phyloP scores from a whole-genome alignment of 2,329 filamentous ascomycete genomes.

The Diaporthe sp. region DNA sequence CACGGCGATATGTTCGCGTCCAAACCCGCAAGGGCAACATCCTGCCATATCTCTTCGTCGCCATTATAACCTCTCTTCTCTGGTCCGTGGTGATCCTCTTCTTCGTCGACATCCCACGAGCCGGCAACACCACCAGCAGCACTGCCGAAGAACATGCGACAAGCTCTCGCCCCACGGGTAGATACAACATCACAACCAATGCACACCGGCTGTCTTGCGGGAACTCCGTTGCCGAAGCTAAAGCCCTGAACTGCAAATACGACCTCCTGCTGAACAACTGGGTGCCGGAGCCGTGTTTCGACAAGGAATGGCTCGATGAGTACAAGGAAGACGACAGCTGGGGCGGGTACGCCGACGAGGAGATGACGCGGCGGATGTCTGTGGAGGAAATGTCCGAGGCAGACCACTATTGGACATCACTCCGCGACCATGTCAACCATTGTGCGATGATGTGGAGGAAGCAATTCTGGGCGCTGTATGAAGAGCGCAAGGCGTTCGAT shows the following conservation, averaged over 20 bases:
- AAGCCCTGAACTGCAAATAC: slow-evolving; percentile 44
- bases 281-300: slow-evolving; percentile 44
- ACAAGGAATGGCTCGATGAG: slow-evolving; percentile 46
- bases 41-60: slow-evolving; percentile 42
- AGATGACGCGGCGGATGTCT: slow-evolving; percentile 43
- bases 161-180: neutral
- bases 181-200: slow-evolving; percentile 44
- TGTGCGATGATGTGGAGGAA: slow-evolving; percentile 48
- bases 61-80: slow-evolving; percentile 45
- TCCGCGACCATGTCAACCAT: slow-evolving; percentile 48
- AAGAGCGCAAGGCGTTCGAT: slow-evolving; percentile 44
- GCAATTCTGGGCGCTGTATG: slow-evolving; percentile 46
- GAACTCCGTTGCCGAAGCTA: slow-evolving; percentile 43
- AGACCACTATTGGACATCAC: slow-evolving; percentile 45
- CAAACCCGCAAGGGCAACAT: slow-evolving; percentile 25
- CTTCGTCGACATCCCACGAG: slow-evolving; percentile 27
- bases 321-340: slow-evolving; percentile 47
- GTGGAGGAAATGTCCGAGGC: slow-evolving; percentile 45
- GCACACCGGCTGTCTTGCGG: slow-evolving; percentile 44
- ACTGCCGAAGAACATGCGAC: neutral
- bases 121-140: slow-evolving; percentile 3
- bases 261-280: slow-evolving; percentile 48
- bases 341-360: slow-evolving; percentile 45
- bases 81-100: slow-evolving; percentile 44
- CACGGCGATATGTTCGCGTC: slow-evolving; percentile 27